Evolutionary conservation across 495 filamentous ascomycete species (phyloP).

Genomic region (Aspergillus diversus): DNA sequence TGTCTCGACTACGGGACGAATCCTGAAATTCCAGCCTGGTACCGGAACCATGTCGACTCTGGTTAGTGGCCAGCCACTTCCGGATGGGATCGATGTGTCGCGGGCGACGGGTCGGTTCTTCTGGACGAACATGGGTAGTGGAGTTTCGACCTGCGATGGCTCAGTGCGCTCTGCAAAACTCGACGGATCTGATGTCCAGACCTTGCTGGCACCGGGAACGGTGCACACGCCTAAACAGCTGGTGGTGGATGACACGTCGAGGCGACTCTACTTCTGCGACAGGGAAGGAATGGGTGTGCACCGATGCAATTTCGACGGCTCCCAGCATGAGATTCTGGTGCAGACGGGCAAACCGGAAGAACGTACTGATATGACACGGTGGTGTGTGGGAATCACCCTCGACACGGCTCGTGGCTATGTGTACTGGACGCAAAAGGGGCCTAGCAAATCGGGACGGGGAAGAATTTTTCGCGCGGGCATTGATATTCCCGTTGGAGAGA

Average conservation of each 20-base stretch:
- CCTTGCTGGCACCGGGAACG: conserved; percentile 38
- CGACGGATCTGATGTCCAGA: conserved; percentile 45
- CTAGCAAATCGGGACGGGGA: conserved; percentile 47
- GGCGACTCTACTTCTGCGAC: conserved; percentile 56
- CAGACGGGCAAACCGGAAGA: conserved; percentile 33
- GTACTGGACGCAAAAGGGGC: conserved; percentile 64
- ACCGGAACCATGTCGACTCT: conserved; percentile 32
- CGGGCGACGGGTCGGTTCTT: conserved; percentile 41
- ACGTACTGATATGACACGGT: conserved; percentile 39
- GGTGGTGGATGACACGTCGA: conserved; percentile 31
- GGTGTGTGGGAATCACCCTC: conserved; percentile 59
- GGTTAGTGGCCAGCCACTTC: conserved; percentile 37
- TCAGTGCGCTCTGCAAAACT: conserved; percentile 47
- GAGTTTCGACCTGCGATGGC: conserved; percentile 43
- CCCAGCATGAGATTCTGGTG: conserved; percentile 44
- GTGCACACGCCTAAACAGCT: conserved; percentile 61
- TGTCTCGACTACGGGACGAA: conserved; percentile 29
- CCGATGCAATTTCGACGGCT: conserved; percentile 51
- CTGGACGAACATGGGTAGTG: conserved; percentile 59
- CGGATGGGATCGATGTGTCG: conserved; percentile 53
- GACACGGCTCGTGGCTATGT: conserved; percentile 39
- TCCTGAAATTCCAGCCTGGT: conserved; percentile 25
- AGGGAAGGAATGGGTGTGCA: conserved; percentile 56
- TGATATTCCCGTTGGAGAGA: conserved; percentile 36
- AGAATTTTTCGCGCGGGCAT: conserved; percentile 51